A percentile compares a stretch with the other conserved stretches of the same genome.
These are phyloP conservation scores for Aristolochia contorta DNA, from an alignment of 164 flowering plant species.

Conservation along the genomic window DNA sequence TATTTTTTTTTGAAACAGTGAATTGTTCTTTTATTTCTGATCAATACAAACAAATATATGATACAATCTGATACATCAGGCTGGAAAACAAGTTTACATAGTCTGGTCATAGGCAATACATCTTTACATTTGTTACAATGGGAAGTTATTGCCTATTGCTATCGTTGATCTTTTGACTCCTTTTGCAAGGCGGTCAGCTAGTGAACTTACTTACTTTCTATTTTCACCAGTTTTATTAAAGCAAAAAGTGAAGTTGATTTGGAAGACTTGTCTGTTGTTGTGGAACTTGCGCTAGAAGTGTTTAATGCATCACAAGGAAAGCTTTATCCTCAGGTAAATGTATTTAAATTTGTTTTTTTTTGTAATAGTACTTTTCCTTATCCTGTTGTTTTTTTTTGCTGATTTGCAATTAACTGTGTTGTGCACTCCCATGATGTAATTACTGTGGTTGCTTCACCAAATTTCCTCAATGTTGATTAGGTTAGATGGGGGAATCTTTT, in stretches of 20 bases:
- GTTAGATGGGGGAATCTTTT: slow-evolving; percentile 92
- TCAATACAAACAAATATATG: too few relatives aligned
- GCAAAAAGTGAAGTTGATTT: slow-evolving; percentile 82
- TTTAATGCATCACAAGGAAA: slow-evolving; percentile 49
- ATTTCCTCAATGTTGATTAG: slow-evolving; percentile 30
- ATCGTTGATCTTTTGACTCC: too few relatives aligned
- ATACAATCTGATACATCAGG: too few relatives aligned
- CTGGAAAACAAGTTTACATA: too few relatives aligned
- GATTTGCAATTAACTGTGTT: neutral
- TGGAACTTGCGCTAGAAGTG: slow-evolving; percentile 53
- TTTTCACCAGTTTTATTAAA: slow-evolving; percentile 56
- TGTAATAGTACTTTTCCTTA: neutral
- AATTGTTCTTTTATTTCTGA: too few relatives aligned
- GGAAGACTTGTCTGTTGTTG: slow-evolving; percentile 57
- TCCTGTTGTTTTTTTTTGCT: neutral
- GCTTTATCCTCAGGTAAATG: slow-evolving; percentile 71
- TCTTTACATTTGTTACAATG: too few relatives aligned
- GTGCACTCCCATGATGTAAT: neutral
- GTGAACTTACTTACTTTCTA: too few relatives aligned
- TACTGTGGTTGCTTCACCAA: slow-evolving; percentile 3
- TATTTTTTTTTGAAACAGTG: too few relatives aligned
- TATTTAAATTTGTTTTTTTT: neutral
- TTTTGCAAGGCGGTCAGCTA: too few relatives aligned
- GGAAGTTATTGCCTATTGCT: too few relatives aligned
- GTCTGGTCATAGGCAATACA: too few relatives aligned